Percentiles rank a stretch among this genome's conserved stretches.
These are phyloP conservation scores for Microthlaspi erraticum DNA, from an alignment of 345 rosid genomes.

Conservation along the genomic window DNA sequence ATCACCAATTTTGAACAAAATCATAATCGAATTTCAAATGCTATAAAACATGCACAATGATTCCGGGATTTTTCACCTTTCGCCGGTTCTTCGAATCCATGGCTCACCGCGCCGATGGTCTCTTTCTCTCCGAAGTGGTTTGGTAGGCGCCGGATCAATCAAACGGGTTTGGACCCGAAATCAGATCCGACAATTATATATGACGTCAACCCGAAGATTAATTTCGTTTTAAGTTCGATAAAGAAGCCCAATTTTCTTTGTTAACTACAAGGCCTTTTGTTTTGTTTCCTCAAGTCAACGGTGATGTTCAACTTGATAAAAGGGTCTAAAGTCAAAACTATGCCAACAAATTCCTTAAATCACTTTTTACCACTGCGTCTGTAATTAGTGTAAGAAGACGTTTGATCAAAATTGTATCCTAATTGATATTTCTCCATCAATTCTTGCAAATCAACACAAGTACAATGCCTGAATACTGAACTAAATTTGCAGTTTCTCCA, in stretches of 20 bases:
- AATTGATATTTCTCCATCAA: neutral
- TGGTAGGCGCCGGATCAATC: constrained; percentile 23
- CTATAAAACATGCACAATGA: constrained; percentile 42
- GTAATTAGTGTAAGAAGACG: neutral
- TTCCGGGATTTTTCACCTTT: constrained; percentile 43
- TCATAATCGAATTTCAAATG: neutral
- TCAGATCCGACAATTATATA: neutral
- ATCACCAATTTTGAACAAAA: neutral
- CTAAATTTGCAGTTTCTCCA: constrained; percentile 6
- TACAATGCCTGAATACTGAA: neutral
- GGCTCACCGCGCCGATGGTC: constrained; percentile 30
- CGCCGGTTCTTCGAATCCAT: constrained; percentile 56
- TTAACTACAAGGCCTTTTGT: constrained; percentile 15
- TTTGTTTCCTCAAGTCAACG: neutral
- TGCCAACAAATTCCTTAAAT: too few species aligned
- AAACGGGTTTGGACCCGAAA: constrained; percentile 29
- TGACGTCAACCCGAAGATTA: neutral
- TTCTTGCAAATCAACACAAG: constrained; percentile 4
- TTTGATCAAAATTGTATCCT: constrained; percentile 18
- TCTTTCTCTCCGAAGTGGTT: constrained; percentile 4
- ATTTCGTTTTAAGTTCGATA: neutral
- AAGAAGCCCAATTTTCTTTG: constrained; percentile 2
- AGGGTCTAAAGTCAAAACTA: neutral
- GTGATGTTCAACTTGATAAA: neutral
- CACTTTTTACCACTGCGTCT: neutral